Evolutionary conservation across 2,329 filamentous ascomycete species (phyloP), one percentile per base, ranked within the genome.

Genomic region (Leptodontidium sp.): DNA sequence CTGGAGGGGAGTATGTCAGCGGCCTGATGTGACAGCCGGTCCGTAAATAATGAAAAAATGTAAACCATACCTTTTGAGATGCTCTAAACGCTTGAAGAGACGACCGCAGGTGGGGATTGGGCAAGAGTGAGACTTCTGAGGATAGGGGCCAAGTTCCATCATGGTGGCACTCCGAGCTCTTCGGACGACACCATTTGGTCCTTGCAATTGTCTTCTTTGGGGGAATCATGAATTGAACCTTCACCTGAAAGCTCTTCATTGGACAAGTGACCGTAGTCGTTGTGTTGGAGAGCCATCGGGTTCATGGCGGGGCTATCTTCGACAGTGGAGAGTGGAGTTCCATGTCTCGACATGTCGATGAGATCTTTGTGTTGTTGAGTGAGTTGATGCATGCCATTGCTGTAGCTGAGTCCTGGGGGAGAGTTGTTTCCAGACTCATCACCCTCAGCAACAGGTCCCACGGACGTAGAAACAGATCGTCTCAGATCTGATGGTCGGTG

Each of bases 31-130:
- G 63, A 73, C 68, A 75, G 74, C 71, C 74, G 75, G 71, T 70
- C 49, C 35, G 26, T 53, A 82, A 80, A 73, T 62, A 77, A 78
- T 77, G 29, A 32, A 61, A 61, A 69, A 59, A 32, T 63, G 52
- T 35, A 59, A 78, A 80, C 78, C 92, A 89, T 93, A 97, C 93
- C 95, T 91, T 88, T 99, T 99, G 79, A 99, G 90, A 84, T 99
- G 96, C 85, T 99, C 96, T 85, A 99, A 89, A 82, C 96, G 91
- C 90, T 99, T 99, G 88, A 99, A 99, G 71, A 98, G 88, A 78
- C 96, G 91, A 65, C 96, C 96, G 80, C 96, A 99, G 66, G 95
- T 97, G 35, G 96, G 96, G 77, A 99, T 99, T n/a, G 96, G 96
- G 84, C 96, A 99, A 1, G 95, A 98, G 82, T 99, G 96, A 50